Conservation (phyloP, 495 filamentous ascomycete genomes). For the Xylaria cubensis region DNA sequence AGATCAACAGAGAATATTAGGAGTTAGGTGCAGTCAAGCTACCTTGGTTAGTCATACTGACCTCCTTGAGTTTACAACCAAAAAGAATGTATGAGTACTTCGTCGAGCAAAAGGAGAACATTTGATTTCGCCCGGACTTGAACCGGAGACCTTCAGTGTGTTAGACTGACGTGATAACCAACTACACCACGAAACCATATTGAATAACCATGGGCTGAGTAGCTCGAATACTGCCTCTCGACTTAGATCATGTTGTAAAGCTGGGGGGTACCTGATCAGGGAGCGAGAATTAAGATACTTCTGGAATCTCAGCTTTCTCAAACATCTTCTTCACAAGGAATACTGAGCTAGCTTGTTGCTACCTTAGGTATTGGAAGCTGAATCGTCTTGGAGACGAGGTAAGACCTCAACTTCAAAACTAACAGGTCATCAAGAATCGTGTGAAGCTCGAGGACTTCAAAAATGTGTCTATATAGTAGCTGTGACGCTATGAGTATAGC, state of each 20-base stretch:
- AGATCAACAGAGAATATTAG: neutral
- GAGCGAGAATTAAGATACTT: too few relatives aligned
- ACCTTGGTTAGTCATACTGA: neutral
- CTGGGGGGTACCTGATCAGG: too few relatives aligned
- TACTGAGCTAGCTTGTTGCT: too few relatives aligned
- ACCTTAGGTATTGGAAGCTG: too few relatives aligned
- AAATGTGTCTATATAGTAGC: neutral
- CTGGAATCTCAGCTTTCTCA: too few relatives aligned
- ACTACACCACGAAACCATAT: slow-evolving; percentile 2
- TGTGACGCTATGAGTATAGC: neutral
- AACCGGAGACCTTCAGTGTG: slow-evolving; percentile 8
- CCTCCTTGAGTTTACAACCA: neutral
- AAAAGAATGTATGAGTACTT: neutral
- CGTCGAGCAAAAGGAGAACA: neutral
- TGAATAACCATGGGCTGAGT: neutral
- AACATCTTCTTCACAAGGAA: too few relatives aligned
- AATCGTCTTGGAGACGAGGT: too few relatives aligned
- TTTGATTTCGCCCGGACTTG: slow-evolving; percentile 28
- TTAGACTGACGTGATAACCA: too few relatives aligned
- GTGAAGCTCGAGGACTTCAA: neutral
- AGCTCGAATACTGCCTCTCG: neutral
- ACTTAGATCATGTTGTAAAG: neutral
- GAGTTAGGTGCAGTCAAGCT: neutral
- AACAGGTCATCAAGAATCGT: neutral
- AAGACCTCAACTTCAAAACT: neutral